These are phyloP conservation scores for Gentiana dahurica DNA, from an alignment of 257 asterid species.

Conservation along the genomic window DNA sequence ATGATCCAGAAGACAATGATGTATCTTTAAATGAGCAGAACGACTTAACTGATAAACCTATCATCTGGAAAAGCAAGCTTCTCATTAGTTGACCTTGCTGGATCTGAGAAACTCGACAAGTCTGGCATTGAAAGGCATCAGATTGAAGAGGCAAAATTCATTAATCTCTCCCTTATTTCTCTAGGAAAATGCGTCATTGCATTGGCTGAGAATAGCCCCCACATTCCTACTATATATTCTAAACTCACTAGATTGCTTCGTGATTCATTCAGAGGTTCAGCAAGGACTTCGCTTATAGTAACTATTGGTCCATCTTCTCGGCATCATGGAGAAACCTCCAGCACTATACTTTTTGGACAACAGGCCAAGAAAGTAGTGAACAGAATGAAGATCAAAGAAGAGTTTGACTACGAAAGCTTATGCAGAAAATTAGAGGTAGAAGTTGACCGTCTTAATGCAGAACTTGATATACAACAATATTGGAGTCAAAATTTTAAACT, in stretches of 20 bases:
- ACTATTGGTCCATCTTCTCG: slow-evolving; percentile 77
- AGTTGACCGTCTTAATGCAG: slow-evolving; percentile 62
- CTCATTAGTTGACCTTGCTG: slow-evolving; percentile 94
- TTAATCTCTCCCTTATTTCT: slow-evolving; percentile 79
- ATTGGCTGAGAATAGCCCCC: slow-evolving; percentile 82
- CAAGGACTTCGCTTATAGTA: slow-evolving; percentile 82
- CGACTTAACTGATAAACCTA: slow-evolving; percentile 27
- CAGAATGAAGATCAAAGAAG: slow-evolving; percentile 73
- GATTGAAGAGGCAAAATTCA: slow-evolving; percentile 81
- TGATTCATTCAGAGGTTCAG: slow-evolving; percentile 97
- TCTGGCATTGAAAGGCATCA: slow-evolving; percentile 91
- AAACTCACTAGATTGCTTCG: slow-evolving; percentile 85
- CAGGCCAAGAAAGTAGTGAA: slow-evolving; percentile 94
- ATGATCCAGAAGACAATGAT: slow-evolving; percentile 40
- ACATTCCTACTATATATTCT: slow-evolving; percentile 86
- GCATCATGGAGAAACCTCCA: slow-evolving; percentile 79
- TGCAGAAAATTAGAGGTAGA: slow-evolving; percentile 79
- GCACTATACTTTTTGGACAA: slow-evolving; percentile 90
- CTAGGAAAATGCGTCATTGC: slow-evolving; percentile 88
- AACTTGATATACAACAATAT: slow-evolving; percentile 66
- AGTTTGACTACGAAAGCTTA: slow-evolving; percentile 80
- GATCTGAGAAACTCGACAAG: slow-evolving; percentile 79
- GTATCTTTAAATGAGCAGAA: slow-evolving; percentile 24
- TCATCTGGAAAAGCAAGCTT: slow-evolving; percentile 75
- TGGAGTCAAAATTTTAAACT: slow-evolving; percentile 43